Evolutionary conservation across 2,329 filamentous ascomycete genomes (phyloP).

Genomic region (Verticillium nonalfalfae): DNA sequence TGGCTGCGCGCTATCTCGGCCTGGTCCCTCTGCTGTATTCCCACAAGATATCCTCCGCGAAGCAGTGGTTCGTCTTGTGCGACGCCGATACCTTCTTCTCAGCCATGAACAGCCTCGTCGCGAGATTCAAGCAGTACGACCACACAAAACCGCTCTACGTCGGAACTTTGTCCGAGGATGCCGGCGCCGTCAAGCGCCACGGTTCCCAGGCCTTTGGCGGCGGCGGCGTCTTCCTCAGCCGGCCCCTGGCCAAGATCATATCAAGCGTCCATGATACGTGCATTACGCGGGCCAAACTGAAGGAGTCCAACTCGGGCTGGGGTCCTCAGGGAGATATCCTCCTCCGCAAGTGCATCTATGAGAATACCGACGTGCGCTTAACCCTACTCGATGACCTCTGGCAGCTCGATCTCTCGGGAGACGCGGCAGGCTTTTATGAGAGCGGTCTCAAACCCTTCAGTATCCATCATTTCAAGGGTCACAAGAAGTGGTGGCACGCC

Average conservation of each 20-base stretch:
- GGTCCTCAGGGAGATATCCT: slow-evolving; percentile 29
- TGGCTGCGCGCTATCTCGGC: slow-evolving; percentile 43
- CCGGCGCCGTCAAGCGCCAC: slow-evolving; percentile 40
- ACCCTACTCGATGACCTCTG: slow-evolving; percentile 28
- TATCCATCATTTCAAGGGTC: slow-evolving; percentile 29
- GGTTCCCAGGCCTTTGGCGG: slow-evolving; percentile 52
- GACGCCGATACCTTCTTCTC: slow-evolving; percentile 57
- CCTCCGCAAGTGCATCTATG: slow-evolving; percentile 31
- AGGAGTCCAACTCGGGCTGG: slow-evolving; percentile 16
- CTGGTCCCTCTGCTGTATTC: slow-evolving; percentile 40
- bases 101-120: slow-evolving; percentile 41
- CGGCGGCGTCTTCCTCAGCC: slow-evolving; percentile 34
- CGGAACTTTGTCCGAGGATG: slow-evolving; percentile 51
- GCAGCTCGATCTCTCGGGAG: slow-evolving; percentile 25
- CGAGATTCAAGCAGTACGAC: slow-evolving; percentile 40
- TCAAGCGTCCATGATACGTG: slow-evolving; percentile 33
- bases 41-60: slow-evolving; percentile 30
- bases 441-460: slow-evolving; percentile 30
- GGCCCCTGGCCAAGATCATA: slow-evolving; percentile 22
- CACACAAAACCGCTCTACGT: slow-evolving; percentile 43
- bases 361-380: slow-evolving; percentile 25
- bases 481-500: slow-evolving; percentile 4
- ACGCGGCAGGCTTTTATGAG: slow-evolving; percentile 36
- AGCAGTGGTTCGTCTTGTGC: slow-evolving; percentile 47
- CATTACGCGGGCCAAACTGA: slow-evolving; percentile 15